Evolutionary conservation across 345 rosid species (phyloP).

Genomic region (Corymbia maculata): DNA sequence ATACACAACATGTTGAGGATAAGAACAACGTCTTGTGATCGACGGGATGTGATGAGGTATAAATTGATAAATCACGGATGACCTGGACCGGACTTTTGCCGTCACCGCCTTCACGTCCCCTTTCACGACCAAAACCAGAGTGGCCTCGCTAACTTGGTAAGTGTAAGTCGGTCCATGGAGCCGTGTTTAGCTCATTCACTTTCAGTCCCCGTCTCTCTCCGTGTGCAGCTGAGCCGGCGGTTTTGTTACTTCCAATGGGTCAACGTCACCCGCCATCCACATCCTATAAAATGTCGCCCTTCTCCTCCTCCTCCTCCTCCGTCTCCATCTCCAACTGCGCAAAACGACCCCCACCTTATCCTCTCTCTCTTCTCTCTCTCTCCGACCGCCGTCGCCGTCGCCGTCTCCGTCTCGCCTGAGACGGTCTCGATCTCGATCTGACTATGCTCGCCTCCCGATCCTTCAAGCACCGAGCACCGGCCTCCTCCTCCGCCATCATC

Average conservation of each 20-base stretch:
- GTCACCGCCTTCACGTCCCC: neutral
- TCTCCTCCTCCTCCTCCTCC: too few relatives aligned
- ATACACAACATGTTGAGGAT: neutral
- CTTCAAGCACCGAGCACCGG: neutral
- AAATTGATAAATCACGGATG: neutral
- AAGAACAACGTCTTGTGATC: neutral
- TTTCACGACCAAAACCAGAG: too few relatives aligned
- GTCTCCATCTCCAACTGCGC: neutral
- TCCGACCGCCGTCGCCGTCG: neutral
- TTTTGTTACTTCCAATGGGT: neutral
- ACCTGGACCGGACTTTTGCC: neutral
- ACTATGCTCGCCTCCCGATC: neutral
- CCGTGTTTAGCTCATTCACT: too few relatives aligned
- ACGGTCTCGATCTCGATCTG: neutral
- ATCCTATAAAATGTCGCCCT: neutral
- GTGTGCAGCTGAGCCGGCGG: too few relatives aligned
- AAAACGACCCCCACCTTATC: neutral
- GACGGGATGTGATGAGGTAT: neutral
- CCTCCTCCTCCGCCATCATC: constrained; percentile 14
- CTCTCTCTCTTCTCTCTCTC: neutral
- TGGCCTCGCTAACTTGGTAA: too few relatives aligned
- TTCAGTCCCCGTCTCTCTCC: neutral
- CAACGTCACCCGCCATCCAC: neutral
- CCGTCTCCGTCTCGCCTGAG: neutral
- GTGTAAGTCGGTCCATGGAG: too few relatives aligned